These are phyloP conservation scores for Kwoniella mangroviensis DNA, from an alignment of 768 basidiomycete species.

Conservation along the genomic window DNA sequence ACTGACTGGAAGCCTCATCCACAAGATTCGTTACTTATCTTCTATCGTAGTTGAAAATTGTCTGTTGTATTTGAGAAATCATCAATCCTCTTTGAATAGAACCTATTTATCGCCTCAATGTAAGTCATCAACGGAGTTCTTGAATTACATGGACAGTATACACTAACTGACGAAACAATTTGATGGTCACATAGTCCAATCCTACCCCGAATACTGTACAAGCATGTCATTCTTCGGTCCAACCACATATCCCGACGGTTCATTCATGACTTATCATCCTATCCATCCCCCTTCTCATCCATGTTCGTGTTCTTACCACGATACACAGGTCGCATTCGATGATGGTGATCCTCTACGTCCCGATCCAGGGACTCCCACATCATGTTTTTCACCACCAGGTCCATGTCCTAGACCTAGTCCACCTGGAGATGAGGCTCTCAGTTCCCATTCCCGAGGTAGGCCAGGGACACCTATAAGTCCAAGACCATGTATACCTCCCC, in stretches of 20 bases:
- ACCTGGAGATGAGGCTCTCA: too few species aligned
- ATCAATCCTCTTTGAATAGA: too few species aligned
- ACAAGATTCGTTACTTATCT: too few species aligned
- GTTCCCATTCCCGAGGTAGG: not conserved
- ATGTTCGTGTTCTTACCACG: not conserved
- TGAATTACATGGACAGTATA: too few species aligned
- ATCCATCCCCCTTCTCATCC: not conserved
- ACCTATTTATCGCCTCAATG: too few species aligned
- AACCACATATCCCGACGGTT: not conserved
- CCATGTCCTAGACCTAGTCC: not conserved
- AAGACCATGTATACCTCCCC: constrained; percentile 15
- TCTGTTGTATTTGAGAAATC: too few species aligned
- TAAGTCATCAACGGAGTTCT: too few species aligned
- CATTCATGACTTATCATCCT: not conserved
- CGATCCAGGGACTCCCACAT: not conserved
- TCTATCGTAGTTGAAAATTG: too few species aligned
- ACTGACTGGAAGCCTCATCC: too few species aligned
- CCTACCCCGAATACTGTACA: not conserved
- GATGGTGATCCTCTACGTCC: not conserved
- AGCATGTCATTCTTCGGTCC: not conserved
- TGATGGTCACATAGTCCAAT: not conserved
- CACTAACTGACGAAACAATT: too few species aligned
- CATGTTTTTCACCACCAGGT: not conserved
- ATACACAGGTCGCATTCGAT: not conserved
- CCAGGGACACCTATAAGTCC: not conserved